Conservation (phyloP, 768 basidiomycete genomes). For the Chlorophyllum brunneum region DNA sequence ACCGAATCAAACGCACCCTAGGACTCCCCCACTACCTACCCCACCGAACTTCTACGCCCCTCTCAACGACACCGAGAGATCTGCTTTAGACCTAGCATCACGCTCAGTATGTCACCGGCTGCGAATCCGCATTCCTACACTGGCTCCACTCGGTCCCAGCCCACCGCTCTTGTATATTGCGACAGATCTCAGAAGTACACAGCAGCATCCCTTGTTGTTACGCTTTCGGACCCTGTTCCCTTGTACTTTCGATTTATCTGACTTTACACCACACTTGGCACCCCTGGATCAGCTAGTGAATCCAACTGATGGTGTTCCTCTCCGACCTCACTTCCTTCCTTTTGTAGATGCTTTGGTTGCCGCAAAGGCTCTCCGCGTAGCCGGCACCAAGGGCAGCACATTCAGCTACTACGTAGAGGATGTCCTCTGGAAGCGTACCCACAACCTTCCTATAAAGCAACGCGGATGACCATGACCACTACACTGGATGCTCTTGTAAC, state of each 20-base stretch:
- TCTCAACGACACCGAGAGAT: constrained; percentile 4
- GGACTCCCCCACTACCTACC: not conserved
- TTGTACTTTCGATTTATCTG: constrained; percentile 22
- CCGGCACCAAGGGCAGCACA: constrained; percentile 73
- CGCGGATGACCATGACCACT: constrained; percentile 32
- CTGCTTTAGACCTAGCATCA: not conserved
- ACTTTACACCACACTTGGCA: constrained; percentile 19
- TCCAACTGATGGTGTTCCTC: constrained; percentile 22
- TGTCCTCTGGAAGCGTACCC: constrained; percentile 61
- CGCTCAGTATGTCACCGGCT: constrained; percentile 10
- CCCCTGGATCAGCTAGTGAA: constrained; percentile 18
- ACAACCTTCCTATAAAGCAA: constrained; percentile 46
- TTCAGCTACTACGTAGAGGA: constrained; percentile 69
- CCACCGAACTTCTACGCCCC: not conserved
- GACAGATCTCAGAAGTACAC: constrained; percentile 22
- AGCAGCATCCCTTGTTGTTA: constrained; percentile 19
- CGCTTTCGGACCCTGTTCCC: constrained; percentile 24
- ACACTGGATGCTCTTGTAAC: not conserved
- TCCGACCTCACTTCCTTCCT: constrained; percentile 38
- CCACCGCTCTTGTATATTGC: constrained; percentile 21
- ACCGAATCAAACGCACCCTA: not conserved
- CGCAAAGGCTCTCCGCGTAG: constrained; percentile 50
- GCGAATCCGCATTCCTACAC: not conserved
- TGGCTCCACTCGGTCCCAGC: constrained; percentile 9
- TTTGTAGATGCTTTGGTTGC: constrained; percentile 72